These are phyloP conservation scores for Fusarium longipes DNA, from an alignment of 2,329 filamentous ascomycete genomes.

Conservation along the genomic window DNA sequence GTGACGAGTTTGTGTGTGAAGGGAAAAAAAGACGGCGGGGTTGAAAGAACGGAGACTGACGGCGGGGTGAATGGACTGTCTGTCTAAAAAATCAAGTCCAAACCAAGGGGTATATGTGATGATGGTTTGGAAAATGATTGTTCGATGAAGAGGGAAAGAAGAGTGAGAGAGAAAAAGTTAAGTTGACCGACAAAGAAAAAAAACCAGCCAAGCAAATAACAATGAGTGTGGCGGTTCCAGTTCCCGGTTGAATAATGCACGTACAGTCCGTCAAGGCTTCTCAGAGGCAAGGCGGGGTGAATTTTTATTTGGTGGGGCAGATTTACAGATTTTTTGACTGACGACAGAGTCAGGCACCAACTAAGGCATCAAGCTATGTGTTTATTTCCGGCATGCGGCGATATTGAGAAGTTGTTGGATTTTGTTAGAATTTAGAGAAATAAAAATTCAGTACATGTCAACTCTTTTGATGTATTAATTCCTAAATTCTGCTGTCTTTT, in stretches of 20 bases:
- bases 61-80: conserved; percentile 31
- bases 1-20: conserved; percentile 17
- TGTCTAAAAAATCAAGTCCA: conserved; percentile 41
- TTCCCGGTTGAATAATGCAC: conserved; percentile 36
- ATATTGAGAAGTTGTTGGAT: not conserved
- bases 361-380: conserved; percentile 48
- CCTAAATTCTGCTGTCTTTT: not conserved
- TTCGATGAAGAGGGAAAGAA: conserved; percentile 35
- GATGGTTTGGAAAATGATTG: conserved; percentile 37
- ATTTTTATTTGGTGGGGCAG: conserved; percentile 55
- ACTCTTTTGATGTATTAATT: not conserved
- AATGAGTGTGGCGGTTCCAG: conserved; percentile 47
- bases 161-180: conserved; percentile 30
- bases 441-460: not conserved
- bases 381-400: conserved; percentile 5
- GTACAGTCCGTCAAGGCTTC: conserved; percentile 32
- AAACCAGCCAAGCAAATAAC: conserved; percentile 43
- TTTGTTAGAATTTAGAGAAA: not conserved
- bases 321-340: conserved; percentile 52
- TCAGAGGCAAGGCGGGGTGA: conserved; percentile 55
- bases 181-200: conserved; percentile 39
- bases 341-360: conserved; percentile 52
- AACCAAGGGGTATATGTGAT: conserved; percentile 40
- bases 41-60: conserved; percentile 44
- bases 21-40: conserved; percentile 42